Evolutionary conservation across 805 yeast genomes (phyloP).

Genomic region (Zygosaccharomyces bailii): DNA sequence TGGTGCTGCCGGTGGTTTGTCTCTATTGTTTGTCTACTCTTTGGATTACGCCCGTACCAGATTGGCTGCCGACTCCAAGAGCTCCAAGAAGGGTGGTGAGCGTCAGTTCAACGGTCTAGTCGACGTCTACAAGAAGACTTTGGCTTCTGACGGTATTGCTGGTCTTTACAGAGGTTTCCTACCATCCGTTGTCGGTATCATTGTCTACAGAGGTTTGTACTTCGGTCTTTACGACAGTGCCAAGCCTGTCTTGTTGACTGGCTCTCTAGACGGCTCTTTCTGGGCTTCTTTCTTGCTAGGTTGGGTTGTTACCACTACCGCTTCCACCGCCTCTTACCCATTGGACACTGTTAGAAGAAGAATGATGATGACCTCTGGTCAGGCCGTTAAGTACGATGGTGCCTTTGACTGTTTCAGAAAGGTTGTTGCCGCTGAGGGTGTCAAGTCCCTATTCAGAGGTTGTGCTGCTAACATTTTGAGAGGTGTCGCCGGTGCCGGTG

Average conservation of each 20-base stretch:
- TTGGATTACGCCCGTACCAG: slow-evolving; percentile 98
- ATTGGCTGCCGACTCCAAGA: slow-evolving; percentile 97
- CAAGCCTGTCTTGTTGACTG: slow-evolving; percentile 91
- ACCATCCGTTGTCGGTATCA: slow-evolving; percentile 95
- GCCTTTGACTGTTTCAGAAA: slow-evolving; percentile 89
- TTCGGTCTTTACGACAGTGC: slow-evolving; percentile 96
- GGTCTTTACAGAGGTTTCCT: slow-evolving; percentile 99
- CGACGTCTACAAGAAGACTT: slow-evolving; percentile 94
- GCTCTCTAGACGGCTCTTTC: slow-evolving; percentile 93
- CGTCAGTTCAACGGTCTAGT: slow-evolving; percentile 96
- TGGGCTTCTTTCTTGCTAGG: slow-evolving; percentile 93
- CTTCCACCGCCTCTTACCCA: slow-evolving; percentile 98
- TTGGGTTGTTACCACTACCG: slow-evolving; percentile 98
- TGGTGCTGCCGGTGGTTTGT: slow-evolving; percentile 98
- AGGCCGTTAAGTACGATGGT: slow-evolving; percentile 94
- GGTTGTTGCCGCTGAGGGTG: slow-evolving; percentile 96
- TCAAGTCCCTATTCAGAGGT: slow-evolving; percentile 92
- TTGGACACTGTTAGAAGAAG: slow-evolving; percentile 99
- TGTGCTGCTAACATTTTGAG: slow-evolving; percentile 99
- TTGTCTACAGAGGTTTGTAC: slow-evolving; percentile 99
- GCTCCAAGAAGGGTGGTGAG: slow-evolving; percentile 79
- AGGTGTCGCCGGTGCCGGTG: slow-evolving; percentile 99
- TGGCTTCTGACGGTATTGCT: slow-evolving; percentile 93
- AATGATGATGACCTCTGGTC: slow-evolving; percentile 99
- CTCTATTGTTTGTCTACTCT: slow-evolving; percentile 90